Conservation (phyloP, 345 rosid species). For the Hibiscus tridactylites region DNA sequence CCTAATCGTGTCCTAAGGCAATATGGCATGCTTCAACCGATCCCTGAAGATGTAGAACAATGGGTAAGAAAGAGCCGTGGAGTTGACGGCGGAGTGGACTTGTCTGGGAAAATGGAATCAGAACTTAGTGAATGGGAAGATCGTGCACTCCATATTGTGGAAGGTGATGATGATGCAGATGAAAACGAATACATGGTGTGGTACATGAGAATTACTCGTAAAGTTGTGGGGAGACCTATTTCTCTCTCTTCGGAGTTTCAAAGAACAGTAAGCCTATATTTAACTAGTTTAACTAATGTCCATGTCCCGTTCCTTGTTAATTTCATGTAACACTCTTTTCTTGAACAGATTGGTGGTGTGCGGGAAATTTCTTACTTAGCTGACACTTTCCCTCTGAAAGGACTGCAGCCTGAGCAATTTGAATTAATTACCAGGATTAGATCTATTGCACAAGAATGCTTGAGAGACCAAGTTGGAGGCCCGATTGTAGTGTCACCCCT, state of each 20-base stretch:
- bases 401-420: conserved; percentile 58
- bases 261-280: conserved; percentile 51
- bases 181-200: conserved; percentile 77
- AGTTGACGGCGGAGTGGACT: conserved; percentile 95
- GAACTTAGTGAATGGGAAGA: conserved; percentile 87
- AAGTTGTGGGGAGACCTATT: conserved; percentile 75
- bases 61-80: conserved; percentile 98
- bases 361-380: conserved; percentile 75
- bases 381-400: conserved; percentile 57
- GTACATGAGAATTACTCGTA: conserved; percentile 73
- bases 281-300: conserved; percentile 4
- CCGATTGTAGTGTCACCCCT: conserved; percentile 22
- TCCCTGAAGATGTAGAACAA: conserved; percentile 75
- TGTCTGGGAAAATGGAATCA: conserved; percentile 80
- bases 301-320: not conserved
- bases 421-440: conserved; percentile 64
- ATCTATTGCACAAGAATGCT: conserved; percentile 69
- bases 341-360: conserved; percentile 61
- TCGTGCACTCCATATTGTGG: conserved; percentile 52
- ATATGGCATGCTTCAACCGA: conserved; percentile 60
- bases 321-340: not conserved
- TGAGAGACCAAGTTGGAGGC: conserved; percentile 66
- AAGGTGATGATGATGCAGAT: conserved; percentile 52
- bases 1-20: conserved; percentile 95
- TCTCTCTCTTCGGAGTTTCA: conserved; percentile 79